Evolutionary conservation across 352 stramenopile genomes (phyloP).

Genomic region (Globisporangium irregulare): DNA sequence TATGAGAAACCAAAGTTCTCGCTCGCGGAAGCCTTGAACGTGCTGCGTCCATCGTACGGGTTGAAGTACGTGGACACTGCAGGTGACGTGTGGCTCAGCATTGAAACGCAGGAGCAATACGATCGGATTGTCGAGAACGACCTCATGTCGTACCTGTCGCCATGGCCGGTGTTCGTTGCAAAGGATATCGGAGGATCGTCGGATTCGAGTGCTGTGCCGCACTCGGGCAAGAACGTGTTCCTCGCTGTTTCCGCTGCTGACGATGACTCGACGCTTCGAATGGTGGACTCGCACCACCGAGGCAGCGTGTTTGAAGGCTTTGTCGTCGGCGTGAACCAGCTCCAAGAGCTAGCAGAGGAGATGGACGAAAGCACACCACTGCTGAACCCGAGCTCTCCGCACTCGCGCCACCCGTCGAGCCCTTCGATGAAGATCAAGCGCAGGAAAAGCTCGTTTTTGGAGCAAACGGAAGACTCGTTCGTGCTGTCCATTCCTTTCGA

Average conservation of each 20-base stretch:
- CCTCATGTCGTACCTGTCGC: conserved; percentile 52
- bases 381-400: conserved; percentile 31
- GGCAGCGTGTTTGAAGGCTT: conserved; percentile 77
- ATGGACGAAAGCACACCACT: conserved; percentile 58
- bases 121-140: conserved; percentile 56
- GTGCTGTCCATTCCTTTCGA: conserved; percentile 80
- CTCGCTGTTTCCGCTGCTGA: conserved; percentile 71
- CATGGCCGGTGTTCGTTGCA: conserved; percentile 77
- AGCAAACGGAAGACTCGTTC: conserved; percentile 70
- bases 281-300: conserved; percentile 47
- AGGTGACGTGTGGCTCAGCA: conserved; percentile 72
- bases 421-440: conserved; percentile 46
- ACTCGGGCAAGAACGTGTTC: conserved; percentile 68
- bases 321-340: conserved; percentile 76
- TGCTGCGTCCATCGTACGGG: conserved; percentile 71
- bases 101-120: conserved; percentile 73
- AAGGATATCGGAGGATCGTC: conserved; percentile 39
- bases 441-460: conserved; percentile 69
- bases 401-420: conserved; percentile 23
- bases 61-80: conserved; percentile 68
- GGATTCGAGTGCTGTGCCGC: conserved; percentile 14
- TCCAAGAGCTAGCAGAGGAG: conserved; percentile 43
- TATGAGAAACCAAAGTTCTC: conserved; percentile 85
- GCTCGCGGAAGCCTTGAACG: conserved; percentile 79
- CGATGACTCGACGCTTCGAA: conserved; percentile 75